Evolutionary conservation across 108 stramenopile species (phyloP).

Genomic region (Epipyxis sp.): DNA sequence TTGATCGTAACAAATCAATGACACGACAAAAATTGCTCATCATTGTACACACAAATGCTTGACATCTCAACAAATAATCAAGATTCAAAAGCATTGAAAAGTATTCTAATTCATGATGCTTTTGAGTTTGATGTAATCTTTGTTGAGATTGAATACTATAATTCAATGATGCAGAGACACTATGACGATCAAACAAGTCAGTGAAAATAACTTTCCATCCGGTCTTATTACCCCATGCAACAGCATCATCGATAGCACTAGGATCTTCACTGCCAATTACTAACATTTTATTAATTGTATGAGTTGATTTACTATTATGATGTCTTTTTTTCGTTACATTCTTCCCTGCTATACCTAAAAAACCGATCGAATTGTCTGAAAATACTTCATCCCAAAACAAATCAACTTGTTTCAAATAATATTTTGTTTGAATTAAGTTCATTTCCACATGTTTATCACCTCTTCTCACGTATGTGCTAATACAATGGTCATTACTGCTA

Average conservation of each 20-base stretch:
- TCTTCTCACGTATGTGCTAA: no score
- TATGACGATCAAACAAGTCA: background rate
- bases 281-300: no score
- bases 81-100: background rate
- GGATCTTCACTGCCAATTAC: no score
- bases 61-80: background rate
- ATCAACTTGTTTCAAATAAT: no score
- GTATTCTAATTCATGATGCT: background rate
- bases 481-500: no score
- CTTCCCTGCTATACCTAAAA: background rate
- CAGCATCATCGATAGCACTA: no score
- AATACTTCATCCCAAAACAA: no score
- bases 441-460: no score
- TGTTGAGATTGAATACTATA: background rate
- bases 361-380: background rate
- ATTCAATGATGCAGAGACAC: background rate
- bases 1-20: background rate
- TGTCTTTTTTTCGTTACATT: background rate
- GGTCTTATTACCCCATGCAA: no score
- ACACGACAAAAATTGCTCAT: background rate
- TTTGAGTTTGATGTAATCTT: no score
- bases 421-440: no score
- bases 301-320: no score
- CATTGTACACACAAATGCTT: background rate
- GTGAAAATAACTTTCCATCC: background rate